Conservation (phyloP, 768 basidiomycete genomes). For the Chalciporus sphaerocephalus region DNA sequence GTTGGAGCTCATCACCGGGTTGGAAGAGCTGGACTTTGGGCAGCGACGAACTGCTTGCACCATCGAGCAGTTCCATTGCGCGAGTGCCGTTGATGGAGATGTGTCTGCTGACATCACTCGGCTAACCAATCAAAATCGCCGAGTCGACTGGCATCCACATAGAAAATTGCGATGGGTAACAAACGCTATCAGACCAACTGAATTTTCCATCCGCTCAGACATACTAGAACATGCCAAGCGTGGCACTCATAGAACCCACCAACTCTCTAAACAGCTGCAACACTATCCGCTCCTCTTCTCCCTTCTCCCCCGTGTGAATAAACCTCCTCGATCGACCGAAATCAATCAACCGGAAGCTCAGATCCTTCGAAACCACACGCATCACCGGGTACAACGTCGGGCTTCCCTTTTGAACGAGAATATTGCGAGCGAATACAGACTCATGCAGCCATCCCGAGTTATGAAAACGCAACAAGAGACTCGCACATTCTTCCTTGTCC, state of each 20-base stretch:
- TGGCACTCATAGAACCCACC: background rate
- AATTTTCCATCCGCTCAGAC: no score
- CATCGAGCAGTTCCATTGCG: no score
- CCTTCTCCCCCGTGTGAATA: background rate
- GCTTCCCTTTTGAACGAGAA: slow-evolving; percentile 42
- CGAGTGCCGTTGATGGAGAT: no score
- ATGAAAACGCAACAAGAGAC: slow-evolving; percentile 41
- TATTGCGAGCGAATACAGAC: slow-evolving; percentile 41
- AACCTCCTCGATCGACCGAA: slow-evolving; percentile 38
- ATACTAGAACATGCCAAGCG: background rate
- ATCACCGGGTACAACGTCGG: slow-evolving; percentile 27
- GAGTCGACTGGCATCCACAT: no score
- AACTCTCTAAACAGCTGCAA: slow-evolving; percentile 5
- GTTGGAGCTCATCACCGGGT: slow-evolving; percentile 3
- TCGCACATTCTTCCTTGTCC: slow-evolving; percentile 38
- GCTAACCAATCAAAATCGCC: no score
- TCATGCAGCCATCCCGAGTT: slow-evolving; percentile 36
- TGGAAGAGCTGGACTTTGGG: slow-evolving; percentile 6
- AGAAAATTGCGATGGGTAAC: no score
- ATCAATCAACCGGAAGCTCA: slow-evolving; percentile 49
- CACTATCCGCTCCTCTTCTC: background rate
- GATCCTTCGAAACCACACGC: slow-evolving; percentile 4
- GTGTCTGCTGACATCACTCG: no score
- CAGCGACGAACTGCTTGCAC: background rate
- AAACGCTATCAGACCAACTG: no score